Conservation (phyloP, 1,284 basidiomycete genomes). For the Pseudomicrostroma phylloplanum region DNA sequence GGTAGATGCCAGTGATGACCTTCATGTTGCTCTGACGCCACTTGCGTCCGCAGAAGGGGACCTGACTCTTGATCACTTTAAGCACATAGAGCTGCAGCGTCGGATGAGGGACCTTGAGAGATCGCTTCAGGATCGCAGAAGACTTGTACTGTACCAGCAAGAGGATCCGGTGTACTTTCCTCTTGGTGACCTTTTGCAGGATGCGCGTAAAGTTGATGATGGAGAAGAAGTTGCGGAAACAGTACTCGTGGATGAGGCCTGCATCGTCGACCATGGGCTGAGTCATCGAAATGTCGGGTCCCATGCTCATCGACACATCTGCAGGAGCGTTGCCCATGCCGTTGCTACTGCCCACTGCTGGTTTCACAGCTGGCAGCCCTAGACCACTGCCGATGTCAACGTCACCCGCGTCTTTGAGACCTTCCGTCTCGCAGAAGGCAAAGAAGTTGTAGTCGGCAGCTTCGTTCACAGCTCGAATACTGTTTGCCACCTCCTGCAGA, state of each 20-base stretch:
- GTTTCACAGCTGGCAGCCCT: not conserved
- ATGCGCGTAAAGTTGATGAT: conserved; percentile 98
- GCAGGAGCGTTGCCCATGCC: conserved; percentile 34
- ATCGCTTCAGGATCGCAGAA: conserved; percentile 77
- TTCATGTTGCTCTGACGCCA: conserved; percentile 99
- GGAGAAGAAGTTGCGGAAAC: conserved; percentile 96
- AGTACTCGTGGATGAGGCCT: conserved; percentile 85
- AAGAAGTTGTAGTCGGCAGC: conserved; percentile 79
- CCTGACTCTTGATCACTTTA: conserved; percentile 97
- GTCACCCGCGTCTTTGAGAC: conserved; percentile 23
- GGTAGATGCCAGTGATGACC: conserved; percentile 95
- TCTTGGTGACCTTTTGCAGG: conserved; percentile 94
- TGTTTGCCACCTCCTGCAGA: conserved; percentile 76
- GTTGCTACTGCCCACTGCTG: not conserved
- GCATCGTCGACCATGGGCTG: conserved; percentile 47
- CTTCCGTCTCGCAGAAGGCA: conserved; percentile 76
- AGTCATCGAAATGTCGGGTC: conserved; percentile 17
- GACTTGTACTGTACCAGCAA: conserved; percentile 98
- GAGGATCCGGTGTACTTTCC: conserved; percentile 85
- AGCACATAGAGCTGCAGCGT: conserved; percentile 91
- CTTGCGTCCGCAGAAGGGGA: conserved; percentile 94
- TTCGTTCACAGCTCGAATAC: conserved; percentile 81
- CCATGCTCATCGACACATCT: not conserved
- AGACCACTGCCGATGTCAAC: not conserved
- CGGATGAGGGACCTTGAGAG: conserved; percentile 86